Percentiles rank a stretch among this genome's conserved stretches.
Conservation (phyloP, 345 rosid genomes). For the Syzygium aromaticum region DNA sequence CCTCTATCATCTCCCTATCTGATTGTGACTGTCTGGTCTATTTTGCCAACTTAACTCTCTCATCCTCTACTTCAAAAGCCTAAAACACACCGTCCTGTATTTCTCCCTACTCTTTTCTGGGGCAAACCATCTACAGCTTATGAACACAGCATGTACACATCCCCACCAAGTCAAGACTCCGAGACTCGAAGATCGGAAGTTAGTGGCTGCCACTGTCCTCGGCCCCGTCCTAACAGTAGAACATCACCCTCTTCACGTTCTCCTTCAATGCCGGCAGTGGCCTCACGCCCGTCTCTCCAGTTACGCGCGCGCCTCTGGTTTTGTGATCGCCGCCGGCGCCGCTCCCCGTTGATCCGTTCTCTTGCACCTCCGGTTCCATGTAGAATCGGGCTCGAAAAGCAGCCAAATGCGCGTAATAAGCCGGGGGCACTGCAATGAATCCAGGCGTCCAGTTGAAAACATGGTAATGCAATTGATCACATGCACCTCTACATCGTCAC, state of each 20-base stretch:
- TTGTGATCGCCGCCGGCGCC: slow-evolving; percentile 17
- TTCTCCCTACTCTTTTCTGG: neutral
- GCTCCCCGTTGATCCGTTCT: slow-evolving; percentile 47
- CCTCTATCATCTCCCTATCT: neutral
- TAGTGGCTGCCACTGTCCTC: neutral
- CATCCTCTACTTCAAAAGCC: neutral
- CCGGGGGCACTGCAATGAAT: slow-evolving; percentile 75
- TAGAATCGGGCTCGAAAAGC: slow-evolving; percentile 97
- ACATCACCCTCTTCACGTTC: slow-evolving; percentile 97
- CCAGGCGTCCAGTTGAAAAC: neutral
- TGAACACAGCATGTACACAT: neutral
- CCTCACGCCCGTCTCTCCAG: slow-evolving; percentile 55
- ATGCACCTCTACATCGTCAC: neutral
- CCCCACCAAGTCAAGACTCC: neutral
- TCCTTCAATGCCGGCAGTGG: slow-evolving; percentile 96
- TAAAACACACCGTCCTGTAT: neutral
- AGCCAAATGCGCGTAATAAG: slow-evolving; percentile 96
- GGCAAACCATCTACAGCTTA: neutral
- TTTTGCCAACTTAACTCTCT: neutral
- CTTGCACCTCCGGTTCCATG: slow-evolving; percentile 88
- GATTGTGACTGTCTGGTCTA: too few relatives aligned
- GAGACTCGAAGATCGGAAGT: neutral
- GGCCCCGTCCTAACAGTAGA: slow-evolving; percentile 49
- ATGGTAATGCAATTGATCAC: neutral
- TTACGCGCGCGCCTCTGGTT: slow-evolving; percentile 22